Evolutionary conservation across 768 basidiomycete genomes (phyloP).

Genomic region (Sporobolomyces roseus): DNA sequence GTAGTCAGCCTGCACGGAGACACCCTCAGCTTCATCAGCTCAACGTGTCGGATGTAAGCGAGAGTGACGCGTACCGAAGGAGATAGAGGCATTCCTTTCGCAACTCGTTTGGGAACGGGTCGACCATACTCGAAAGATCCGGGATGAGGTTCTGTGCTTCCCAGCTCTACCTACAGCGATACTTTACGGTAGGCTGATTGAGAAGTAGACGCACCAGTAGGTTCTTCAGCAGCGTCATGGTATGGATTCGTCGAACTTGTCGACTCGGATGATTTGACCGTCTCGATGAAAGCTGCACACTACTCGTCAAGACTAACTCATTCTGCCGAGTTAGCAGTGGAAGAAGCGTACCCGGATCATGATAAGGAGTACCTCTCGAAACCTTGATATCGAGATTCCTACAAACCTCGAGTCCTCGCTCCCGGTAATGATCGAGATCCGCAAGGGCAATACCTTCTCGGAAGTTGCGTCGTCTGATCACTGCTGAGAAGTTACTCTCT

Average conservation of each 20-base stretch:
- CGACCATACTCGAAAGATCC: background rate
- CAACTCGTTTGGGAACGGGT: conserved; percentile 18
- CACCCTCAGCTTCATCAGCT: background rate
- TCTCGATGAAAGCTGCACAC: conserved; percentile 13
- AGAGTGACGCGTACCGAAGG: conserved; percentile 18
- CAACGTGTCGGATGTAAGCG: background rate
- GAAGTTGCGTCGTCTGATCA: background rate
- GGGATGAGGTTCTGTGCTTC: conserved; percentile 4
- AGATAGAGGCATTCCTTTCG: conserved; percentile 7
- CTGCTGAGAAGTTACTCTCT: conserved; percentile 17
- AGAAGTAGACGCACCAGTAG: background rate
- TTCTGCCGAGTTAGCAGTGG: background rate
- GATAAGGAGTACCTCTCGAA: conserved; percentile 12
- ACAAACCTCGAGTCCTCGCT: conserved; percentile 6
- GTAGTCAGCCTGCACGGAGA: background rate
- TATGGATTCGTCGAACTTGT: background rate
- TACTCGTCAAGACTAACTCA: too few relatives aligned
- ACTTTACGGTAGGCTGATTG: too few relatives aligned
- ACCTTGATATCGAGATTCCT: conserved; percentile 23
- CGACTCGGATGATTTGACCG: background rate
- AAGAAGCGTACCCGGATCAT: conserved; percentile 13
- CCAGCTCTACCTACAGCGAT: too few relatives aligned
- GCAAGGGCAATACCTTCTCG: background rate
- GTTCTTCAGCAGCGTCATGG: conserved; percentile 25
- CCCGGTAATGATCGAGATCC: background rate